These are phyloP conservation scores for Marasmius sp. DNA, from an alignment of 1,284 basidiomycete species.

Conservation along the genomic window DNA sequence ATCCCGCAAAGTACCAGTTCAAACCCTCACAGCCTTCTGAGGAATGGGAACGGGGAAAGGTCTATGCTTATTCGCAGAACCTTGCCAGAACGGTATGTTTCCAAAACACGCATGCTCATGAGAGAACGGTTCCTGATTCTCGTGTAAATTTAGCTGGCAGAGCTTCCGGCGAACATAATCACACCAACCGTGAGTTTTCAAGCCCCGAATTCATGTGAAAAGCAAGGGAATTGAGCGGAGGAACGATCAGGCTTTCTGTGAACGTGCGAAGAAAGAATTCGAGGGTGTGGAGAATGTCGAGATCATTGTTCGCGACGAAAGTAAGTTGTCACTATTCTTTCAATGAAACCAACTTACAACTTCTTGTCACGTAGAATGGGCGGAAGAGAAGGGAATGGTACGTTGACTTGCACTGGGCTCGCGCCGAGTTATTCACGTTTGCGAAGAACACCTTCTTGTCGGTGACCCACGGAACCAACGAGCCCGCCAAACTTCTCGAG, in stretches of 20 bases:
- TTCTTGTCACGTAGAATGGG: conserved; percentile 58
- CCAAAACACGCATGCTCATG: neutral
- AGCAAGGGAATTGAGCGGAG: neutral
- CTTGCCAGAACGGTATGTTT: conserved; percentile 70
- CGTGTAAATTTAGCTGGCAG: conserved; percentile 58
- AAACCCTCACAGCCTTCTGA: conserved; percentile 42
- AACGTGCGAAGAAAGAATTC: conserved; percentile 72
- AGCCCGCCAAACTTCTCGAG: conserved; percentile 87
- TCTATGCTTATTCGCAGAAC: conserved; percentile 83
- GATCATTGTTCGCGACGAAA: conserved; percentile 75
- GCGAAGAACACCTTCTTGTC: conserved; percentile 80
- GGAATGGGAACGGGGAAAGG: conserved; percentile 71
- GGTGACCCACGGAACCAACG: conserved; percentile 79
- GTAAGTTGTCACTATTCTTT: conserved; percentile 33
- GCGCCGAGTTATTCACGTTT: too few relatives aligned
- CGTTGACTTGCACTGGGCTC: neutral
- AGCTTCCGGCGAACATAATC: conserved; percentile 82
- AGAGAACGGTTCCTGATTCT: neutral
- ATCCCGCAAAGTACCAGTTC: conserved; percentile 49
- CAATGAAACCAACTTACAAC: too few relatives aligned
- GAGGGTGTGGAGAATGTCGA: conserved; percentile 67
- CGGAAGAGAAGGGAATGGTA: conserved; percentile 81
- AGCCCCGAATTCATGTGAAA: neutral
- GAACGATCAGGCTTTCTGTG: conserved; percentile 57
- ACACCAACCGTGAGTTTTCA: conserved; percentile 63